phyloP scores from a whole-genome alignment of 768 basidiomycete species.

The Pulveroboletus frians region DNA sequence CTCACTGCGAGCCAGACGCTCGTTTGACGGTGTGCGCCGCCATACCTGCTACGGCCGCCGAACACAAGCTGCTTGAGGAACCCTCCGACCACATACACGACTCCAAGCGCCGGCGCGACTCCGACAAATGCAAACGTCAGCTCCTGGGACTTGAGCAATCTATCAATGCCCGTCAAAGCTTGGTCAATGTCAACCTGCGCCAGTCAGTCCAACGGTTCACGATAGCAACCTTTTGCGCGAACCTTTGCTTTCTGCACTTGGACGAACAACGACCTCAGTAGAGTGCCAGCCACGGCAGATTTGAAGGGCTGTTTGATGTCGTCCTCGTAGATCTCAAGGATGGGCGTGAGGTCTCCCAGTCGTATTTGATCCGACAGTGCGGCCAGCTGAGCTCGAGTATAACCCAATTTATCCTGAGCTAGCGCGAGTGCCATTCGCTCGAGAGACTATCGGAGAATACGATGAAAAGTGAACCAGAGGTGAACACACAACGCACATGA shows the following conservation, averaged over 20 bases:
- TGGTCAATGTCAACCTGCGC: slow-evolving; percentile 85
- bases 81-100: slow-evolving; percentile 66
- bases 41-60: slow-evolving; percentile 49
- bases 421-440: slow-evolving; percentile 90
- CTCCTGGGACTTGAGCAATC: slow-evolving; percentile 88
- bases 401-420: slow-evolving; percentile 73
- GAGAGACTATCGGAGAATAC: slow-evolving; percentile 54
- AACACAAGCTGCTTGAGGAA: slow-evolving; percentile 48
- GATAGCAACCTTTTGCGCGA: background rate
- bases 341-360: slow-evolving; percentile 80
- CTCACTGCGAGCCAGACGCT: slow-evolving; percentile 72
- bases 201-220: background rate
- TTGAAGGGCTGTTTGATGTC: slow-evolving; percentile 86
- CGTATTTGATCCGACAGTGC: slow-evolving; percentile 61
- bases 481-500: slow-evolving; percentile 45
- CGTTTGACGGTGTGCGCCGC: slow-evolving; percentile 48
- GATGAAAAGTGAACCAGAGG: background rate
- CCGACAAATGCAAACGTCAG: slow-evolving; percentile 96
- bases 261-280: slow-evolving; percentile 81
- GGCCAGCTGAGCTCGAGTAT: slow-evolving; percentile 58
- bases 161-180: slow-evolving; percentile 87
- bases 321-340: slow-evolving; percentile 84
- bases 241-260: slow-evolving; percentile 97
- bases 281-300: slow-evolving; percentile 72
- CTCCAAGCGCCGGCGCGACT: slow-evolving; percentile 80